Percentiles rank a stretch among this genome's conserved stretches.
Conservation (phyloP, 768 basidiomycete species). For the Amanita subjunquillea region DNA sequence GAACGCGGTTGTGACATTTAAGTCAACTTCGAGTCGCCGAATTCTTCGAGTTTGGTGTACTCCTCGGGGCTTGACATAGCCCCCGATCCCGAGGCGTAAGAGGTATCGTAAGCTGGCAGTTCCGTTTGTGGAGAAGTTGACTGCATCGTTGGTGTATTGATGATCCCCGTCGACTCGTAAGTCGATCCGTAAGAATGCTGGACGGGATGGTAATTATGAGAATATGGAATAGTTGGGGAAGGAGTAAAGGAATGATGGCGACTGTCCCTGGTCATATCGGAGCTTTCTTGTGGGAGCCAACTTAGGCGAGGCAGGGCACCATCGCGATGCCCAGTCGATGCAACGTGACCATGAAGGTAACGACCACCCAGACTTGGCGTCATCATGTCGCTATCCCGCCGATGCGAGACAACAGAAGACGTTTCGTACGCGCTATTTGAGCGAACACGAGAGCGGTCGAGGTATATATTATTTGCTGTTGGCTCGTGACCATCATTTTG, state of each 20-base stretch:
- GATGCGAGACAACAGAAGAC: constrained; percentile 8
- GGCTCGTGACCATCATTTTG: constrained; percentile 24
- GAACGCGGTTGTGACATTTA: constrained; percentile 2
- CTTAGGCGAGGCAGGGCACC: constrained; percentile 23
- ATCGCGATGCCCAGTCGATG: constrained; percentile 18
- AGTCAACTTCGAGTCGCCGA: constrained; percentile 24
- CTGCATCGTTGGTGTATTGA: constrained; percentile 26
- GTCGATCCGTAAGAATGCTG: constrained; percentile 27
- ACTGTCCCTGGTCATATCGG: constrained; percentile 21
- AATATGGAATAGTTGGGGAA: constrained; percentile 25
- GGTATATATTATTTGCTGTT: constrained; percentile 14
- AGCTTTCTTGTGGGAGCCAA: constrained; percentile 26
- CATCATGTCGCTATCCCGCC: constrained; percentile 21
- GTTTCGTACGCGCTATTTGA: constrained; percentile 28
- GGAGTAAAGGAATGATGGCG: constrained; percentile 22
- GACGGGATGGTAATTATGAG: constrained; percentile 26
- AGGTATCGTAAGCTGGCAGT: constrained; percentile 20
- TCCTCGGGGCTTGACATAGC: constrained; percentile 33
- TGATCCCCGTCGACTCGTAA: constrained; percentile 27
- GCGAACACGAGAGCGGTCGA: constrained; percentile 27
- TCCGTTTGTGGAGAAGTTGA: constrained; percentile 16
- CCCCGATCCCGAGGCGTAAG: constrained; percentile 23
- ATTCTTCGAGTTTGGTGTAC: constrained; percentile 32
- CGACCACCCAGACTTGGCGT: constrained; percentile 17
- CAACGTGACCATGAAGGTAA: constrained; percentile 10